Evolutionary conservation across 2,329 filamentous ascomycete species (phyloP), one percentile per base, ranked within the genome.

Genomic region (Juglanconis sp.): DNA sequence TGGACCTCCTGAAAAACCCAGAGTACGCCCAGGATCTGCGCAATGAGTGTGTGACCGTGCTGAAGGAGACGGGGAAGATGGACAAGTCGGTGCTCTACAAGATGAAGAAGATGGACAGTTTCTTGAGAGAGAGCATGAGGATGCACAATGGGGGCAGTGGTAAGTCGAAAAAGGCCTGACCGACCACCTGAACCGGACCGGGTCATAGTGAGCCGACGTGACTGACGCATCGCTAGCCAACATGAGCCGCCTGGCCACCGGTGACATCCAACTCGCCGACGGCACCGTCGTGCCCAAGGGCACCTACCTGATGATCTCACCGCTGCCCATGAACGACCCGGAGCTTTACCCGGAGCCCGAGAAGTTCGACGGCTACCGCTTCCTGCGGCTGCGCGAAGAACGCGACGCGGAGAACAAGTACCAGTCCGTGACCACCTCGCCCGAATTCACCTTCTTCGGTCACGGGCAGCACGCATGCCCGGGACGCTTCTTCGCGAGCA

Each of bases 311-410:
- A n/a, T 53, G 31, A 31, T 58, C 31, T 53, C 56, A 5, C 50
- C 32, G 3, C 15, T 30, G 3, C 56, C 50, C 17, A 58, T 58
- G 49, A 38, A 44, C 34, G 72, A 78, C 49, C 57, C 57, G 3
- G 69, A 71, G 0, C 57, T 49, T 1, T 71, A 73, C 46, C 69
- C 73, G 7, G 71, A 77, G 2, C 69, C 75, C 0, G 35, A 67
- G 7, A 72, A 72, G 31, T 79, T 70, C 63, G 76, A 79, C 17
- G 76, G 75, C 0, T 79, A 77, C 56, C 70, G 77, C 0, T 79
- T 76, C 56, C 74, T 75, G 4, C 68, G 73, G 2, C 58, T 68
- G 9, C 69, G 74, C 3, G 73, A 76, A 57, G 61, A 65, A 2
- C 66, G 69, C 9, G 44, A 55, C 32, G 62, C 59, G 11, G 59